Evolutionary conservation across 1,284 basidiomycete genomes (phyloP).

Genomic region (Ustilago vetiveriae): DNA sequence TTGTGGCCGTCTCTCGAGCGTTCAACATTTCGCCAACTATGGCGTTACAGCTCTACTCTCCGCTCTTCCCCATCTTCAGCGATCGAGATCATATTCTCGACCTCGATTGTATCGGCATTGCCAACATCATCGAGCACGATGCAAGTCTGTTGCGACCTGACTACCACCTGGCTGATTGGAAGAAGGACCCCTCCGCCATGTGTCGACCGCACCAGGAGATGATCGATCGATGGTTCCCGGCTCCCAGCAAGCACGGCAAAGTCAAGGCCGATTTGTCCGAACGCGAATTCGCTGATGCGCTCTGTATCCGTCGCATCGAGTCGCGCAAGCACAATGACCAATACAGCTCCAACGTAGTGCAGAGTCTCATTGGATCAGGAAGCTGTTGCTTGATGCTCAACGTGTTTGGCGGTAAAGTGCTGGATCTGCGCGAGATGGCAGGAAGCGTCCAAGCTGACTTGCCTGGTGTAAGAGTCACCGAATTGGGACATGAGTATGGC

Average conservation of each 20-base stretch:
- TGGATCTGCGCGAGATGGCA: conserved; percentile 40
- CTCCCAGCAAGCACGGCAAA: conserved; percentile 26
- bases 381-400: conserved; percentile 47
- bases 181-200: conserved; percentile 23
- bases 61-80: conserved; percentile 32
- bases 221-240: conserved; percentile 45
- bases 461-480: conserved; percentile 21
- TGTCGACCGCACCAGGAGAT: conserved; percentile 39
- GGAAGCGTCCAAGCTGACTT: conserved; percentile 22
- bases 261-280: conserved; percentile 23
- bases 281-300: conserved; percentile 28
- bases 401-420: conserved; percentile 34
- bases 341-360: conserved; percentile 35
- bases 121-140: conserved; percentile 43
- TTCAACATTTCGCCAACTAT: conserved; percentile 44
- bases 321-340: conserved; percentile 20
- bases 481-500: conserved; percentile 19
- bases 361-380: conserved; percentile 34
- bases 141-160: conserved; percentile 37
- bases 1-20: conserved; percentile 27
- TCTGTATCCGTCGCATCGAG: conserved; percentile 26
- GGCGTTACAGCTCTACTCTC: conserved; percentile 49
- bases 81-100: conserved; percentile 24
- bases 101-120: conserved; percentile 23
- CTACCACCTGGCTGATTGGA: conserved; percentile 29